Percentiles rank a stretch among this genome's conserved stretches.
These are phyloP conservation scores for Fusarium goolgardi DNA, from an alignment of 2,329 filamentous ascomycete species.

Conservation along the genomic window DNA sequence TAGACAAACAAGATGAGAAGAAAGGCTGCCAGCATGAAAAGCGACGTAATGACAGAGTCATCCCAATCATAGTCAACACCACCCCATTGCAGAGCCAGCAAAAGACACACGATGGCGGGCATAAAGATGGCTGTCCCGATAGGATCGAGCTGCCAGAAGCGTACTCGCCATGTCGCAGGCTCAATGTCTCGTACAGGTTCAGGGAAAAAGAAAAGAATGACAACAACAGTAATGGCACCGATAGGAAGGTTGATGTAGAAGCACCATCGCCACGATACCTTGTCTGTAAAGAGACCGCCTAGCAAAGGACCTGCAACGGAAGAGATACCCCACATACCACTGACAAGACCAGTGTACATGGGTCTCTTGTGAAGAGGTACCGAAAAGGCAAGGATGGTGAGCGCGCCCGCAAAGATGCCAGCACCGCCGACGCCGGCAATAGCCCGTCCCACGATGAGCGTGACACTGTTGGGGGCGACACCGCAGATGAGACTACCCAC, in stretches of 20 bases:
- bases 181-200: conserved; percentile 44
- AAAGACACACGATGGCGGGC: conserved; percentile 57
- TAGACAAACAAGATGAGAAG: conserved; percentile 52
- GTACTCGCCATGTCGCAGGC: conserved; percentile 42
- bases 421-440: conserved; percentile 57
- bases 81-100: conserved; percentile 64
- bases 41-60: conserved; percentile 41
- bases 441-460: conserved; percentile 53
- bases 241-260: conserved; percentile 57
- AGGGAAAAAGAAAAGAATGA: conserved; percentile 48
- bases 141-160: conserved; percentile 47
- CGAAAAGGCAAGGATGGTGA: conserved; percentile 56
- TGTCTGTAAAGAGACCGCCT: conserved; percentile 53
- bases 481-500: conserved; percentile 58
- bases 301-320: conserved; percentile 52
- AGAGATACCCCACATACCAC: conserved; percentile 61
- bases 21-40: conserved; percentile 50
- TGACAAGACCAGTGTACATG: conserved; percentile 52
- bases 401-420: conserved; percentile 59
- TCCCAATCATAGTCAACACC: conserved; percentile 52
- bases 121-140: conserved; percentile 50
- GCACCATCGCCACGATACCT: conserved; percentile 55
- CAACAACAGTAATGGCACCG: conserved; percentile 50
- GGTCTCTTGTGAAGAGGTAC: conserved; percentile 52
- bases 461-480: conserved; percentile 48